These are phyloP conservation scores for Rhododendron ferrugineum DNA, from an alignment of 148 eudicot species.

Conservation along the genomic window DNA sequence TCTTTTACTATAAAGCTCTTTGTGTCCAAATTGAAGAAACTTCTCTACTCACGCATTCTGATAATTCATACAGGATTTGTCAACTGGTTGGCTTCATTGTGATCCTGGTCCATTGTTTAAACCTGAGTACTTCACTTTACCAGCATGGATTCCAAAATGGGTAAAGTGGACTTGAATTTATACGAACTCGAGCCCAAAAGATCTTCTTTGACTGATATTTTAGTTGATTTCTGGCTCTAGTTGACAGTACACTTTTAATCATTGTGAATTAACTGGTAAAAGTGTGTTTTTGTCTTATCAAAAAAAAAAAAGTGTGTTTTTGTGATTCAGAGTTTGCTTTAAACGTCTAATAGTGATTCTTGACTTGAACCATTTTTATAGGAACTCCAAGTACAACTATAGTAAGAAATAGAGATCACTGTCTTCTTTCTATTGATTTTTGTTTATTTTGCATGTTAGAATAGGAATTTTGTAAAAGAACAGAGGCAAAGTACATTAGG, in stretches of 20 bases:
- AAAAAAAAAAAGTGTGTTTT: background rate
- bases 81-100: constrained; percentile 97
- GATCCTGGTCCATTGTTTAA: constrained; percentile 82
- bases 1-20: background rate
- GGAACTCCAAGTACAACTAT: background rate
- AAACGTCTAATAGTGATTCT: background rate
- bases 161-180: constrained; percentile 36
- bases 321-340: background rate
- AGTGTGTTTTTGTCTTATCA: background rate
- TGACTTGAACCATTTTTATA: background rate
- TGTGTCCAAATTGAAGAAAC: background rate
- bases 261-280: background rate
- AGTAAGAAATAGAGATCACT: background rate
- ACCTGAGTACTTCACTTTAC: constrained; percentile 60
- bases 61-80: constrained; percentile 55
- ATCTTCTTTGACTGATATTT: background rate
- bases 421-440: background rate
- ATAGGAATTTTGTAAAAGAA: background rate
- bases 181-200: background rate
- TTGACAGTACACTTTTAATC: background rate
- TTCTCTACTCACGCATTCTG: background rate
- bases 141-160: constrained; percentile 64
- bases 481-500: background rate
- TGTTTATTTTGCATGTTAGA: background rate
- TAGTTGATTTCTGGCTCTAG: background rate